Percentiles rank a stretch among this genome's conserved stretches.
These are phyloP conservation scores for Oryza nivara DNA, from an alignment of 176 grass and related monocot genomes.

Conservation along the genomic window DNA sequence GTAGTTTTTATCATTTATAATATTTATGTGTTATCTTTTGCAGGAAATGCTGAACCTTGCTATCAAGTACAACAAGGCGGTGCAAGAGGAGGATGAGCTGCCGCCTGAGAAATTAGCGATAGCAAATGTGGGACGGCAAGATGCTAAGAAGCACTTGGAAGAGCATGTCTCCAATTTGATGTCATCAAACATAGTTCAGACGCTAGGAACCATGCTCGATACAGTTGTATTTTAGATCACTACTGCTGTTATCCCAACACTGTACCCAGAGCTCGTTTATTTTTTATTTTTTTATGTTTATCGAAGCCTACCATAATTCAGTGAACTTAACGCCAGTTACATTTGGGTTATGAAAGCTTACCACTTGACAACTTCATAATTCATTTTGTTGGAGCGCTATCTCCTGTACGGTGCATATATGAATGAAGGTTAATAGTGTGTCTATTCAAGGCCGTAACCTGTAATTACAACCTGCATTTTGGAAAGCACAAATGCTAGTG, in stretches of 20 bases:
- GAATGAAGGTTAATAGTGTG: too few species aligned
- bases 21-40: conserved; percentile 3
- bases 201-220: conserved; percentile 94
- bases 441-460: too few species aligned
- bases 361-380: neutral
- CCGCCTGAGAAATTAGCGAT: conserved; percentile 94
- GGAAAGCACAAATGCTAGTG: neutral
- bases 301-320: neutral
- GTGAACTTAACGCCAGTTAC: neutral
- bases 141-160: conserved; percentile 98
- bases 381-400: neutral
- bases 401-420: neutral
- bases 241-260: neutral
- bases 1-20: neutral
- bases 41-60: conserved; percentile 97
- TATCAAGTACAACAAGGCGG: conserved; percentile 96
- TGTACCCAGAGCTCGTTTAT: neutral
- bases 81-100: conserved; percentile 98
- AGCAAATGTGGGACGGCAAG: conserved; percentile 94
- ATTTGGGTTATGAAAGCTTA: neutral
- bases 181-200: conserved; percentile 98
- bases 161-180: conserved; percentile 97
- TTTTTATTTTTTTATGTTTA: neutral
- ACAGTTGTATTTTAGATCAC: conserved; percentile 82
- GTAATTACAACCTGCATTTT: neutral